phyloP scores from a whole-genome alignment of 305 asterid species.

The Ilex paraguariensis region DNA sequence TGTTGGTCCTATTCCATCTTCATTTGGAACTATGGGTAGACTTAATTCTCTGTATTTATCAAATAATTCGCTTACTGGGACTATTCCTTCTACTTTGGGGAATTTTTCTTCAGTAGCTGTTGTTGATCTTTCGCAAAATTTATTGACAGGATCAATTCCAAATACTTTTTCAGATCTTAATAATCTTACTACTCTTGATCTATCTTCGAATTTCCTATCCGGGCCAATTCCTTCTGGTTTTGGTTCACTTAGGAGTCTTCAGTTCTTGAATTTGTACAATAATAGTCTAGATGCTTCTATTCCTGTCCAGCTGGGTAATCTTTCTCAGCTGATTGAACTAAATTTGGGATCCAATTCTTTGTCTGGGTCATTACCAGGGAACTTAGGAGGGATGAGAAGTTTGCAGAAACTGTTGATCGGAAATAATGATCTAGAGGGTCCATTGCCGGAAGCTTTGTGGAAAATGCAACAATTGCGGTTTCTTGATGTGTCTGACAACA shows the following conservation, averaged over 20 bases:
- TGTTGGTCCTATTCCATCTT: conserved; percentile 37
- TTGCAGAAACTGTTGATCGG: conserved; percentile 40
- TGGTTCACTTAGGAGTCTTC: conserved; percentile 38
- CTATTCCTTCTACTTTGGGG: conserved; percentile 35
- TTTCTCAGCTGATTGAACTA: conserved; percentile 39
- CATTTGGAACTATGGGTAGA: conserved; percentile 27
- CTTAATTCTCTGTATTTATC: conserved; percentile 25
- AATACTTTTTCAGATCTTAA: conserved; percentile 25
- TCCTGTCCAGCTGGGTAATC: conserved; percentile 54
- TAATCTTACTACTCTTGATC: conserved; percentile 33
- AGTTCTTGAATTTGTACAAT: conserved; percentile 36
- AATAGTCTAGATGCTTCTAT: conserved; percentile 49
- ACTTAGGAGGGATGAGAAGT: conserved; percentile 31
- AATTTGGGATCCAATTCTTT: conserved; percentile 54
- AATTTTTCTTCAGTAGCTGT: conserved; percentile 20
- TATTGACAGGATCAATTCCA: conserved; percentile 40
- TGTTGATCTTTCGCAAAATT: conserved; percentile 38
- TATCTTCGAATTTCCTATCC: conserved; percentile 54
- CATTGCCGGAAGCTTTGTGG: conserved; percentile 26
- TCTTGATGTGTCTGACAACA: conserved; percentile 58
- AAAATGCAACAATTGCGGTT: conserved; percentile 23
- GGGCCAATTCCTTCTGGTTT: conserved; percentile 45
- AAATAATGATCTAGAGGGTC: conserved; percentile 39
- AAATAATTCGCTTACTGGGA: conserved; percentile 37
- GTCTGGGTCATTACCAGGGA: conserved; percentile 42